Evolutionary conservation across 129 eudicot genomes (phyloP), one percentile per base, ranked within the genome.

Genomic region (Pittosporum tobira): DNA sequence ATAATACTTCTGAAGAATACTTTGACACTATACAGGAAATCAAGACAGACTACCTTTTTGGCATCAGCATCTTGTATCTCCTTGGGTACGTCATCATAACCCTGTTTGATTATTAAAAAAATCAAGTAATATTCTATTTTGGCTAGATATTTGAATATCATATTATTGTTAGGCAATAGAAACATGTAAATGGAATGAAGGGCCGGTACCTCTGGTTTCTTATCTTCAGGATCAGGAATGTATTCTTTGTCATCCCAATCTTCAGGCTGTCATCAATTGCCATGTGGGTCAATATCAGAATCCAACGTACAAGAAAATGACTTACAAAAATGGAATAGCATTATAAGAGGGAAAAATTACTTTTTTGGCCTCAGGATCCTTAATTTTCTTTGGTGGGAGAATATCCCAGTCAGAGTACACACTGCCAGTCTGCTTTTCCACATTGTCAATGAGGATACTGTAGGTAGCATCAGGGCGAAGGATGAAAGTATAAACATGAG

Each of bases 181-280:
- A 6, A 11, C 52, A 42, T 16, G 43, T 48, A n/a, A n/a, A n/a
- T n/a, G n/a, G n/a, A 15, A 19, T 22, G 13, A 27, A n/a, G 12
- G 21, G 45, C 24, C 12, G 31, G 49, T 63, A 88, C 96, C 84
- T 90, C 97, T 13, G 97, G 97, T 74, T 90, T 90, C 83, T 77
- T 90, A 66, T 90, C 97, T 73, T 90, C 97, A 31, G 97, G 95
- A 48, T 90, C 97, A 50, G 88, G 73, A 72, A 90, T 90, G 68
- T 51, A 80, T 65, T 90, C 97, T 77, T 90, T 90, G 26, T 90
- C 97, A 72, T 80, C 97, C 97, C 97, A 90, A 74, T 90, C 95
- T 76, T 90, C 97, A 60, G 97, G 97, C 97, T 90, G 67, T 25
- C 58, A 65, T 48, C 27, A 52, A 31, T 40, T 20, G 21, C 36